A percentile compares a stretch with the other conserved stretches of the same genome.
These are phyloP conservation scores for Triadica sebifera DNA, from an alignment of 345 rosid species.

Conservation along the genomic window DNA sequence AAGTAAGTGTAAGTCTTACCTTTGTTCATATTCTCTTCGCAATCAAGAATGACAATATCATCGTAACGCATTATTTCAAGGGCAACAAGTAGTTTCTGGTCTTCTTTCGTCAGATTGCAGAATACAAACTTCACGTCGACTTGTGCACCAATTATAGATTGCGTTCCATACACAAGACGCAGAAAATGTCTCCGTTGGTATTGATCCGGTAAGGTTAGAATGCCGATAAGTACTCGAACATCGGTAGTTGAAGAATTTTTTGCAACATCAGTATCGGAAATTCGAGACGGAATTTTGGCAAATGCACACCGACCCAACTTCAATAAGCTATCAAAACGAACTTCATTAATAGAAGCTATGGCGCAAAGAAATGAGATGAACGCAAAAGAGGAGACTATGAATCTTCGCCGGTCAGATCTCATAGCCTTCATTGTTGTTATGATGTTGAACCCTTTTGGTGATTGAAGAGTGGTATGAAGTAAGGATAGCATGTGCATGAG, in stretches of 20 bases:
- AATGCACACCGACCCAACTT: conserved; percentile 53
- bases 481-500: not conserved
- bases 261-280: not conserved
- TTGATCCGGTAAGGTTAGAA: conserved; percentile 79
- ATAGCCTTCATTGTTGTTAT: conserved; percentile 25
- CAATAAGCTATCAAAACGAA: conserved; percentile 45
- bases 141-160: conserved; percentile 36
- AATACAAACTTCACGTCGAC: conserved; percentile 87
- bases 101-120: conserved; percentile 85
- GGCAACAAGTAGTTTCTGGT: conserved; percentile 74
- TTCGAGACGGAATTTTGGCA: conserved; percentile 7
- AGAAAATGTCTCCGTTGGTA: conserved; percentile 68
- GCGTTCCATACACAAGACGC: conserved; percentile 69
- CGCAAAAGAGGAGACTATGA: conserved; percentile 50
- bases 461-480: not conserved
- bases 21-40: conserved; percentile 80
- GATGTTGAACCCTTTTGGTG: not conserved
- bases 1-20: conserved; percentile 85
- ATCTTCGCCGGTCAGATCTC: conserved; percentile 29
- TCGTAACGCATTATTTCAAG: conserved; percentile 86
- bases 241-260: conserved; percentile 30
- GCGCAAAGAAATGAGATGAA: conserved; percentile 62
- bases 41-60: conserved; percentile 72
- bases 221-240: conserved; percentile 70
- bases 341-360: conserved; percentile 54